Evolutionary conservation across 805 yeast species (phyloP), one percentile per base, ranked within the genome.

Genomic region (Candida corydali): DNA sequence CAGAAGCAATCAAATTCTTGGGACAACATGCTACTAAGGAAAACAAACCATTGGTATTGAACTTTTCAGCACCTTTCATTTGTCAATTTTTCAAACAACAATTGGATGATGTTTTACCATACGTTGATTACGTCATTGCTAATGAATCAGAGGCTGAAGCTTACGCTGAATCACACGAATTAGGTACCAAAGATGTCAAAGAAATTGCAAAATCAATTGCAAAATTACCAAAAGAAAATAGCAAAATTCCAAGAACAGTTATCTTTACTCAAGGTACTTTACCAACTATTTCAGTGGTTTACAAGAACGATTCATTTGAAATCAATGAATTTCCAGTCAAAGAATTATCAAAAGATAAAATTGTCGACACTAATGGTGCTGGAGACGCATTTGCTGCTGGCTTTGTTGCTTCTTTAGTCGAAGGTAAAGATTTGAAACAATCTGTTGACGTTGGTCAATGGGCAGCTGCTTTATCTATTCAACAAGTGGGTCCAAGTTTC

Each of bases 381-480:
- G 98, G 98, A 64, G 97, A 91, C 60, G 96, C 97, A 10, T 91
- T 91, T 58, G 98, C 97, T 39, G 94, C 93, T 54, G 98, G 98
- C 41, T 89, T 91, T 63, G 65, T 88, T 46, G 95, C 96, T 43
- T 93, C 89, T 40, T 68, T 89, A 48, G 94, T 87, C 39, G 68
- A 80, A 62, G 86, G 81, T 46, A 78, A 83, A 60, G 50, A 74
- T 19, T 58, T 87, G 39, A 67, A 66, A 17, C 70, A 74, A 47
- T 70, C 80, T 28, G 73, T 91, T 44, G 86, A 82, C 51, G 76
- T 81, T 62, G 98, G 97, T 47, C 98, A 91, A 70, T 89, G 98
- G 97, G 80, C 94, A 49, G 99, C 98, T 42, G 73, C 86, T 48
- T 64, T 85, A 49, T 84, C 95, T 34, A 82, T 93, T 60, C 97